A percentile compares a stretch with the other conserved stretches of the same genome.
These are phyloP conservation scores for Hexamita inflata DNA, from an alignment of 208 protist species.

Conservation along the genomic window DNA sequence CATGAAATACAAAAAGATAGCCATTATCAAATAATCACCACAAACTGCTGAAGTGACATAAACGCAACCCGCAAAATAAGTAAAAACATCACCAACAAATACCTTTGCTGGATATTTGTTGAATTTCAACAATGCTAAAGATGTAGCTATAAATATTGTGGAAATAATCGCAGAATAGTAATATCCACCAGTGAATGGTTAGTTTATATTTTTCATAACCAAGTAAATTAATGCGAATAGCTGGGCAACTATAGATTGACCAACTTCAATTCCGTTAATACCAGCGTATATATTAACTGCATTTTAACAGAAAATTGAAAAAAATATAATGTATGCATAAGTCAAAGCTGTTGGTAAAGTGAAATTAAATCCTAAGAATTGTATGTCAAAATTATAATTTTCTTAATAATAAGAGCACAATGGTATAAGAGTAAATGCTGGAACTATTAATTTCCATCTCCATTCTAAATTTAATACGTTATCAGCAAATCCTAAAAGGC, in stretches of 20 bases:
- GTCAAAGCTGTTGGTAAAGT: background rate
- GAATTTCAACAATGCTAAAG: constrained; percentile 10
- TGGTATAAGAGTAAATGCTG: constrained; percentile 73
- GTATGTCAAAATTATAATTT: too few relatives aligned
- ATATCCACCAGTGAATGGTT: background rate
- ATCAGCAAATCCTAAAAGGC: constrained; percentile 96
- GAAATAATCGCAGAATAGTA: constrained; percentile 2
- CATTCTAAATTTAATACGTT: constrained; percentile 86
- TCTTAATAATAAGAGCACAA: constrained; percentile 70
- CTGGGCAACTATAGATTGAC: constrained; percentile 71
- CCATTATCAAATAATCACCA: background rate
- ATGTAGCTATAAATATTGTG: constrained; percentile 18
- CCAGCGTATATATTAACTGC: constrained; percentile 98
- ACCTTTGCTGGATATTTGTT: constrained; percentile 72
- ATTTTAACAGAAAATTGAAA: constrained; percentile 91
- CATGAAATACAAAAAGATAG: constrained; percentile 76
- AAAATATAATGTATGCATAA: constrained; percentile 7
- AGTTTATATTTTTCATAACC: constrained; percentile 59
- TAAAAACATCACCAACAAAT: constrained; percentile 96
- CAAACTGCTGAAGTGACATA: background rate
- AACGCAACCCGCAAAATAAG: constrained; percentile 79
- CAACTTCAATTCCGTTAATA: constrained; percentile 76
- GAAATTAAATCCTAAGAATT: background rate
- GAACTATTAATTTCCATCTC: constrained; percentile 83
- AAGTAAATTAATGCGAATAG: constrained; percentile 72